Evolutionary conservation across 495 filamentous ascomycete species (phyloP).

Genomic region (Chaetomium fimeti): DNA sequence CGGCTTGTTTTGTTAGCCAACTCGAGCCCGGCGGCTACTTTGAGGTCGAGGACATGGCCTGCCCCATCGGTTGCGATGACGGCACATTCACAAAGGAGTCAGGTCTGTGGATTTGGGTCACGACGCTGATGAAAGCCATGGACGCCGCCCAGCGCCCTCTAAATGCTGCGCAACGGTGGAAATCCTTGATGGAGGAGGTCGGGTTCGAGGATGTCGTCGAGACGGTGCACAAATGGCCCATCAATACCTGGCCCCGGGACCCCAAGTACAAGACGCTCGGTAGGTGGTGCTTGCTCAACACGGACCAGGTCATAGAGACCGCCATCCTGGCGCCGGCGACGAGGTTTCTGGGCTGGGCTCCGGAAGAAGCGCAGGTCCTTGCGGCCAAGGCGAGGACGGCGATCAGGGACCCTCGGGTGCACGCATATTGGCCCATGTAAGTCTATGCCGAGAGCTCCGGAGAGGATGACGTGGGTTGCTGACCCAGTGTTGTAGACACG

Average conservation of each 20-base stretch:
- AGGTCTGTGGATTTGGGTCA: slow-evolving; percentile 28
- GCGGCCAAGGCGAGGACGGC: not conserved
- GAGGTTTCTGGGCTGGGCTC: slow-evolving; percentile 1
- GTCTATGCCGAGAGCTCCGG: not conserved
- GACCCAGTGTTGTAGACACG: not conserved
- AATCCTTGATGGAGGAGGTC: slow-evolving; percentile 46
- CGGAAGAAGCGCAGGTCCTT: not conserved
- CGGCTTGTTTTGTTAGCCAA: not conserved
- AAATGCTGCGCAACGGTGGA: slow-evolving; percentile 35
- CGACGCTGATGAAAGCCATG: slow-evolving; percentile 37
- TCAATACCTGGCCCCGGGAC: slow-evolving; percentile 55
- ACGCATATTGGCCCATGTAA: slow-evolving; percentile 5
- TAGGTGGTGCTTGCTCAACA: slow-evolving; percentile 38
- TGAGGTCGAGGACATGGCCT: slow-evolving; percentile 23
- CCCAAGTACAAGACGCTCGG: slow-evolving; percentile 53
- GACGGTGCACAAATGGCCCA: slow-evolving; percentile 39
- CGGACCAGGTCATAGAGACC: not conserved
- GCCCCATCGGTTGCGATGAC: slow-evolving; percentile 54
- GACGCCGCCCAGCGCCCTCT: slow-evolving; percentile 14
- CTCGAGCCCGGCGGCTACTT: slow-evolving; percentile 33
- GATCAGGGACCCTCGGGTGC: not conserved
- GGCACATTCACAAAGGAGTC: slow-evolving; percentile 39
- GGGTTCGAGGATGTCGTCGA: slow-evolving; percentile 55
- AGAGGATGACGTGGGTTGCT: not conserved
- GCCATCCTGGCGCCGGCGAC: slow-evolving; percentile 3